phyloP scores from a whole-genome alignment of 805 yeast species.

The Starmerella potacharoeniae region DNA sequence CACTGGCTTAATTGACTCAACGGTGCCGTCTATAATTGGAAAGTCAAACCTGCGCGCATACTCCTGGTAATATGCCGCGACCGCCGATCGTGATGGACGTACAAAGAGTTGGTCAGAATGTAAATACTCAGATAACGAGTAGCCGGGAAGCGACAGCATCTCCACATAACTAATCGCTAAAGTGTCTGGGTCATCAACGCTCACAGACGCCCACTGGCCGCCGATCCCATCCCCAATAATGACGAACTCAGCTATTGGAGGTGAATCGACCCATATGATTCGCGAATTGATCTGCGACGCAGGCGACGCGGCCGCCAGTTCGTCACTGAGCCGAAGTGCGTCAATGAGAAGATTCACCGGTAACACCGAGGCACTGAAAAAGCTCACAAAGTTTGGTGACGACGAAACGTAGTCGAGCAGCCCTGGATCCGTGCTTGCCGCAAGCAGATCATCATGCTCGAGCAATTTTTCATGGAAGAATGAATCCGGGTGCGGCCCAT shows the following conservation, averaged over 20 bases:
- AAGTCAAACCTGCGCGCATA: constrained; percentile 25
- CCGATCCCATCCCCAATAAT: constrained; percentile 26
- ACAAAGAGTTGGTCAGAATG: constrained; percentile 13
- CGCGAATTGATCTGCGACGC: constrained; percentile 21
- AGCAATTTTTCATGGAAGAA: constrained; percentile 21
- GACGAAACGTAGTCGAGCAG: constrained; percentile 20
- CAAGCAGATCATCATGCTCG: constrained; percentile 12
- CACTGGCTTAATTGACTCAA: not conserved
- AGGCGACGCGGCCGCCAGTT: constrained; percentile 17
- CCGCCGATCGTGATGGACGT: constrained; percentile 25
- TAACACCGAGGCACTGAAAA: constrained; percentile 19
- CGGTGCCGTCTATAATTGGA: constrained; percentile 15
- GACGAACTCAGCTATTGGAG: constrained; percentile 17
- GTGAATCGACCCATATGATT: constrained; percentile 21
- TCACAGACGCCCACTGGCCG: constrained; percentile 27
- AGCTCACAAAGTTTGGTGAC: constrained; percentile 7
- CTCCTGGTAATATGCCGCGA: constrained; percentile 23
- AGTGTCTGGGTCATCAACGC: constrained; percentile 16
- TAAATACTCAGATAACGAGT: constrained; percentile 22
- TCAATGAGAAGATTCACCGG: constrained; percentile 26
- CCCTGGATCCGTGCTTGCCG: constrained; percentile 17
- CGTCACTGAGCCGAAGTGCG: constrained; percentile 24
- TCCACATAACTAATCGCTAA: constrained; percentile 26
- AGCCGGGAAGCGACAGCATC: constrained; percentile 29
- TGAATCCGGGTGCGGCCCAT: constrained; percentile 26